Evolutionary conservation across 441 rosid species (phyloP).

Genomic region (Pelargonium australe): DNA sequence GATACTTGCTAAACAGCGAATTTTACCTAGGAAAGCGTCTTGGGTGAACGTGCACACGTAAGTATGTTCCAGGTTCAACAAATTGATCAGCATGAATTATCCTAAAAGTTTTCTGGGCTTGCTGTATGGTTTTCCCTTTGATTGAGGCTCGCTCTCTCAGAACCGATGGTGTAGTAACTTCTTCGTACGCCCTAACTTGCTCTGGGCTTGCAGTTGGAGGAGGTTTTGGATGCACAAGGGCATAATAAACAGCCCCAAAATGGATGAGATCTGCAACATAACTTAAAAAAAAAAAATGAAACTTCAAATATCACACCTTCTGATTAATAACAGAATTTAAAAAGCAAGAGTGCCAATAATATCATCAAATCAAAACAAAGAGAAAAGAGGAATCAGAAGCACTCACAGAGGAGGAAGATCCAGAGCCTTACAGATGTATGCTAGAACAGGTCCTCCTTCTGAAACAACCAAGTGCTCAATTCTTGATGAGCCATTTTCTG

Average conservation of each 20-base stretch:
- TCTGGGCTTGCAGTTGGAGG: slow-evolving; percentile 70
- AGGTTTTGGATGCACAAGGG: slow-evolving; percentile 75
- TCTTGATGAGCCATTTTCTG: slow-evolving; percentile 48
- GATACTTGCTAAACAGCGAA: background rate
- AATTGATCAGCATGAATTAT: slow-evolving; percentile 43
- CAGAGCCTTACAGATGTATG: slow-evolving; percentile 49
- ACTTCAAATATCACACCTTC: slow-evolving; percentile 30
- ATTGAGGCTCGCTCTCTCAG: slow-evolving; percentile 55
- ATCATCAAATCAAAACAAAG: slow-evolving; percentile 5
- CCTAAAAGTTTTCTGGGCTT: slow-evolving; percentile 79
- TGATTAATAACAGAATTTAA: slow-evolving; percentile 4
- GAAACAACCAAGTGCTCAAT: slow-evolving; percentile 72
- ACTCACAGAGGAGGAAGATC: slow-evolving; percentile 81
- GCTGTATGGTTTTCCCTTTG: slow-evolving; percentile 70
- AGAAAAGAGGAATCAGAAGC: background rate
- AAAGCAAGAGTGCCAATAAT: background rate
- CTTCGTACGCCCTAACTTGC: slow-evolving; percentile 49
- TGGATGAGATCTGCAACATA: slow-evolving; percentile 86
- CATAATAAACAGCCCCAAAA: slow-evolving; percentile 82
- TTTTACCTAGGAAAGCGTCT: slow-evolving; percentile 76
- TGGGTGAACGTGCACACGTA: slow-evolving; percentile 82
- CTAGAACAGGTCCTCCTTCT: slow-evolving; percentile 50
- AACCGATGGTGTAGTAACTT: slow-evolving; percentile 53
- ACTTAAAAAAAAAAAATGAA: slow-evolving; percentile 50
- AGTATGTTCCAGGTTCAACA: slow-evolving; percentile 72